Conservation (phyloP, 176 grass and related monocot species). For the Canna indica region DNA sequence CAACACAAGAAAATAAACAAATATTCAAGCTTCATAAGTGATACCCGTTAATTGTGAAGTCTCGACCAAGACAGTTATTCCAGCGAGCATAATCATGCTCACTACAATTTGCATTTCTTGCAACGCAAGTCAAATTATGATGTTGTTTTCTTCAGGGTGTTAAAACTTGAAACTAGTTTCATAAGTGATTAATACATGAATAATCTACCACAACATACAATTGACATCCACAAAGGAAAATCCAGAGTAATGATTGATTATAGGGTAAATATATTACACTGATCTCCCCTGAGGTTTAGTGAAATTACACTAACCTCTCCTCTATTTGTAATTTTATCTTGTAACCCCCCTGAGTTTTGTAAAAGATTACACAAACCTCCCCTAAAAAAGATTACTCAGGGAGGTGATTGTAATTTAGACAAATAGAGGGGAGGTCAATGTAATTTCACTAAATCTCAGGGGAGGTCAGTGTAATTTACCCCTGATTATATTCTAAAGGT, state of each 20-base stretch:
- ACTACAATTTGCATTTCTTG: slow-evolving; percentile 44
- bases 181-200: neutral
- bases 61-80: slow-evolving; percentile 74
- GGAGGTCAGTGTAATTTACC: too few species aligned
- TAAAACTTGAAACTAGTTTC: slow-evolving; percentile 81
- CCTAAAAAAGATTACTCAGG: too few species aligned
- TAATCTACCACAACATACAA: slow-evolving; percentile 1
- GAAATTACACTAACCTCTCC: too few species aligned
- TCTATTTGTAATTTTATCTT: too few species aligned
- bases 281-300: too few species aligned
- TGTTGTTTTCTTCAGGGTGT: slow-evolving; percentile 44
- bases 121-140: slow-evolving; percentile 24
- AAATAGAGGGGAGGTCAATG: too few species aligned
- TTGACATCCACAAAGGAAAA: too few species aligned
- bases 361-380: too few species aligned
- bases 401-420: too few species aligned
- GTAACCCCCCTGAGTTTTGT: too few species aligned
- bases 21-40: neutral
- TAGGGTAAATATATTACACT: too few species aligned
- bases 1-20: neutral
- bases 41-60: slow-evolving; percentile 94
- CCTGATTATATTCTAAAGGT: slow-evolving; percentile 15
- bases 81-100: slow-evolving; percentile 73
- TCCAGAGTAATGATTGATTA: slow-evolving; percentile 5
- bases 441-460: too few species aligned